Conservation (phyloP, 1,139 yeast genomes). For the Diutina scorzettiae region DNA sequence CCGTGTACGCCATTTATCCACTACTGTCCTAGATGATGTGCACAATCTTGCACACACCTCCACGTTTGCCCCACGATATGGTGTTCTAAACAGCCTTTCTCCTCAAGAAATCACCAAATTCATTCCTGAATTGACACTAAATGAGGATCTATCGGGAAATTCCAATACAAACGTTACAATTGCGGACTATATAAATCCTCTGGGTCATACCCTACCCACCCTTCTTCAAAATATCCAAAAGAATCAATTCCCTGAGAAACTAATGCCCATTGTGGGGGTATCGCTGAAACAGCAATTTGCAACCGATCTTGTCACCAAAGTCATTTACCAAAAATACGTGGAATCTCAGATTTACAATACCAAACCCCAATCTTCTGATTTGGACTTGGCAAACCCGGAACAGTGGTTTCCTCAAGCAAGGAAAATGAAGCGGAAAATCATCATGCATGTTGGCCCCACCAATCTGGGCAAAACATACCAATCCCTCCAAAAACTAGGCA, state of each 20-base stretch:
- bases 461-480: conserved; percentile 92
- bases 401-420: conserved; percentile 89
- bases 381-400: conserved; percentile 46
- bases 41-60: neutral
- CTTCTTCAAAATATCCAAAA: neutral
- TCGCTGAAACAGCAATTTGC: neutral
- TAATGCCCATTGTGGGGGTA: neutral
- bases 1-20: neutral
- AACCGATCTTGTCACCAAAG: neutral
- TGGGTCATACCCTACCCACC: neutral
- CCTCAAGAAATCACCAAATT: neutral
- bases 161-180: neutral
- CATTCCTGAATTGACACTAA: too few relatives aligned
- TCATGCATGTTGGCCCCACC: conserved; percentile 95
- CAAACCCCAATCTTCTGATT: neutral
- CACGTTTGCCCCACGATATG: neutral
- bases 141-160: too few relatives aligned
- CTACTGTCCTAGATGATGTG: neutral
- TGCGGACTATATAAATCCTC: neutral
- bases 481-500: conserved; percentile 58
- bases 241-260: neutral
- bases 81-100: neutral
- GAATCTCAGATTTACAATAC: neutral
- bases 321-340: neutral
- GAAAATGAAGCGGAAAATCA: conserved; percentile 61